phyloP scores from a whole-genome alignment of 2,329 filamentous ascomycete species.

The Aspergillus luchuensis region DNA sequence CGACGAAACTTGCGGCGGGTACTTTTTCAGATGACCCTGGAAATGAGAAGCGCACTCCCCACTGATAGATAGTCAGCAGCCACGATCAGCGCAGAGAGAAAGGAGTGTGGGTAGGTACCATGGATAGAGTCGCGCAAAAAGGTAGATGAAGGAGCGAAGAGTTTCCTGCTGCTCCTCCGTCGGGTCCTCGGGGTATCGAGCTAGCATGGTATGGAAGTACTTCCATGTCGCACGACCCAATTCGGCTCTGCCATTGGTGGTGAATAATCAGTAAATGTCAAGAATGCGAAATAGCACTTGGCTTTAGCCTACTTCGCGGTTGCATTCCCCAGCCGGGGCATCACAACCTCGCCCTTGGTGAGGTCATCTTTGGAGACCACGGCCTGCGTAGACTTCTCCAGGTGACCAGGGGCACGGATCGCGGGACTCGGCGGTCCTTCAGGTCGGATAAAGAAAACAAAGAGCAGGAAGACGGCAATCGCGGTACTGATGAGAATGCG shows the following conservation, averaged over 20 bases:
- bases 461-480: constrained; percentile 37
- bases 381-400: constrained; percentile 33
- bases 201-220: constrained; percentile 67
- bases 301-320: constrained; percentile 47
- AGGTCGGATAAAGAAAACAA: constrained; percentile 42
- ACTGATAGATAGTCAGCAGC: constrained; percentile 36
- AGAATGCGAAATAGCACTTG: not conserved
- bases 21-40: constrained; percentile 61
- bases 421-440: constrained; percentile 42
- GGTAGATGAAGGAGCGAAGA: constrained; percentile 61
- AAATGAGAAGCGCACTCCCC: constrained; percentile 69
- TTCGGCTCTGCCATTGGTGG: constrained; percentile 54
- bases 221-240: constrained; percentile 67
- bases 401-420: constrained; percentile 44
- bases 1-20: constrained; percentile 65
- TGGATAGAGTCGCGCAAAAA: constrained; percentile 67
- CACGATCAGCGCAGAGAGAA: not conserved
- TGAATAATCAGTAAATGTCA: constrained; percentile 11
- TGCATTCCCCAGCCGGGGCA: constrained; percentile 52
- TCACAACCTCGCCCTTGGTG: constrained; percentile 48
- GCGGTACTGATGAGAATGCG: constrained; percentile 38
- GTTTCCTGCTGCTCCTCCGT: constrained; percentile 62
- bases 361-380: constrained; percentile 36
- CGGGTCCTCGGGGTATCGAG: constrained; percentile 65
- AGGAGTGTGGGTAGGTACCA: constrained; percentile 48